These are phyloP conservation scores for Casaregolazyma lundiana DNA, from an alignment of 1,139 yeast genomes.

Conservation along the genomic window DNA sequence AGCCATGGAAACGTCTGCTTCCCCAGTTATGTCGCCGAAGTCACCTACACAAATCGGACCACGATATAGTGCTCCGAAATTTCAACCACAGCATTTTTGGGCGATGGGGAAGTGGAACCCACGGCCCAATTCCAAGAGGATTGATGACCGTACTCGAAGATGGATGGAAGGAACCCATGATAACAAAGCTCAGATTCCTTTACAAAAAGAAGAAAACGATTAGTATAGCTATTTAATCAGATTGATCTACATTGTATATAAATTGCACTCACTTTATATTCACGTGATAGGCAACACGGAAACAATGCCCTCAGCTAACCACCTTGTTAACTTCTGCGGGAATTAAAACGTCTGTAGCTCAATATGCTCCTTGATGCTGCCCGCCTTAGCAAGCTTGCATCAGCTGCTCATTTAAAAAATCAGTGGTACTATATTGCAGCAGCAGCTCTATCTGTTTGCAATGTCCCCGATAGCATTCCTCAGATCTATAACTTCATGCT, in stretches of 20 bases:
- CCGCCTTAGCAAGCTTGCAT: slow-evolving; percentile 51
- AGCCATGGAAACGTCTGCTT: background rate
- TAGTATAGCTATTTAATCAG: no score
- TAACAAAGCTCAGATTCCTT: no score
- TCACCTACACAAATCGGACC: background rate
- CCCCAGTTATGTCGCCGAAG: background rate
- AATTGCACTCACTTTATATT: background rate
- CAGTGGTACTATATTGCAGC: slow-evolving; percentile 79
- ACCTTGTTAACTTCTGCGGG: no score
- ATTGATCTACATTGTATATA: no score
- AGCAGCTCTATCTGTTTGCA: slow-evolving; percentile 75
- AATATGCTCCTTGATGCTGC: slow-evolving; percentile 49
- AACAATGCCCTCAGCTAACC: background rate
- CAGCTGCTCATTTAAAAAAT: slow-evolving; percentile 48
- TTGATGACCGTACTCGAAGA: slow-evolving; percentile 47
- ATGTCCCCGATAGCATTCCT: slow-evolving; percentile 78
- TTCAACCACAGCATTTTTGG: slow-evolving; percentile 56
- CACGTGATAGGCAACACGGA: slow-evolving; percentile 1
- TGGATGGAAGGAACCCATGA: slow-evolving; percentile 49
- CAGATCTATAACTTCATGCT: slow-evolving; percentile 69
- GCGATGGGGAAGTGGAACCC: slow-evolving; percentile 61
- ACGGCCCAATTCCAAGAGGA: slow-evolving; percentile 40
- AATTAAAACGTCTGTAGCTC: background rate
- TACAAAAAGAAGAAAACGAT: no score
- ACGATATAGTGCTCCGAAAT: slow-evolving; percentile 39